Conservation (phyloP, 208 protist species). For the Herpetomonas samuelpessoai region DNA sequence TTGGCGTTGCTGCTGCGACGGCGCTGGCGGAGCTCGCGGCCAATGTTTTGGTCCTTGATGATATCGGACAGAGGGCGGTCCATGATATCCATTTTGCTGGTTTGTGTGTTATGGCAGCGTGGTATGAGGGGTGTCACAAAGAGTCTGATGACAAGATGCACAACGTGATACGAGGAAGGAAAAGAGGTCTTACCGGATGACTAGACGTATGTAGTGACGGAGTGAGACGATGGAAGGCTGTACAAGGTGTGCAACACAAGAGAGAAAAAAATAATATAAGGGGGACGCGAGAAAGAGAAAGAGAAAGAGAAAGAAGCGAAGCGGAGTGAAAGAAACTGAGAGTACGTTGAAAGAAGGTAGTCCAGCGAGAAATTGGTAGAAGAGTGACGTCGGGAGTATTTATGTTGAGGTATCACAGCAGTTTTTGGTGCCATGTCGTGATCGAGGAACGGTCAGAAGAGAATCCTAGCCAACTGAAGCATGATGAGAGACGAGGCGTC, state of each 20-base stretch:
- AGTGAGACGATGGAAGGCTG: neutral
- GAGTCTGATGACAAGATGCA: neutral
- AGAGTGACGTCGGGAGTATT: too few relatives aligned
- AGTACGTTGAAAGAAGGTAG: too few relatives aligned
- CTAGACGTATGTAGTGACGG: neutral
- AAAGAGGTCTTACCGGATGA: too few relatives aligned
- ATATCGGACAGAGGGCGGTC: constrained; percentile 78
- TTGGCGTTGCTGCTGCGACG: constrained; percentile 16
- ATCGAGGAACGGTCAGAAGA: too few relatives aligned
- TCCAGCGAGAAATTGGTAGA: too few relatives aligned
- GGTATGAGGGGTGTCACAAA: constrained; percentile 7
- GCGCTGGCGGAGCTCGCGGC: constrained; percentile 52
- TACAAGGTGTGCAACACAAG: neutral
- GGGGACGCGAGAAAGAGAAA: neutral
- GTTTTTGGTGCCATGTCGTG: too few relatives aligned
- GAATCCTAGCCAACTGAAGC: too few relatives aligned
- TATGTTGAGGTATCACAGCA: too few relatives aligned
- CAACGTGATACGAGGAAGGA: constrained; percentile 9
- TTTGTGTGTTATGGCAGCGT: constrained; percentile 10
- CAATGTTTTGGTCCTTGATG: constrained; percentile 90
- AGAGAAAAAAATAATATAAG: neutral
- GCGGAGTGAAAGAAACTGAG: neutral
- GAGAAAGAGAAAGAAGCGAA: neutral
- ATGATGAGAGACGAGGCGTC: too few relatives aligned
- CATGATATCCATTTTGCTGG: constrained; percentile 71